Percentiles rank a stretch among this genome's conserved stretches.
phyloP scores from a whole-genome alignment of 768 basidiomycete genomes.

The Nidularia sp. region DNA sequence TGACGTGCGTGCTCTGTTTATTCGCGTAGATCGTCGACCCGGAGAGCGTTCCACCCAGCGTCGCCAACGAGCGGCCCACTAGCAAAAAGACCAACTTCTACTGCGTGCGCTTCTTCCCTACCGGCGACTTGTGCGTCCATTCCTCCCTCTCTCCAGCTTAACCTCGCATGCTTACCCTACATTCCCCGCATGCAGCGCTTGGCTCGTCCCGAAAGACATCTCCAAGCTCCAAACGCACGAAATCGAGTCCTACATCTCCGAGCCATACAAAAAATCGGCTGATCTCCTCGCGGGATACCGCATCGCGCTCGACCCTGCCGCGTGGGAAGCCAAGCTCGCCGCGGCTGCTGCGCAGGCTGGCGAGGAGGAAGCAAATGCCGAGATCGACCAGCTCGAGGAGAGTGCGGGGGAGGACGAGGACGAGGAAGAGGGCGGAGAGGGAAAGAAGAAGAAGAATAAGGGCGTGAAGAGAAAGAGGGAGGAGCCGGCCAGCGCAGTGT shows the following conservation, averaged over 20 bases:
- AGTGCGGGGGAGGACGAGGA: constrained; percentile 45
- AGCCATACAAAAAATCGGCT: constrained; percentile 70
- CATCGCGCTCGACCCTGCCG: constrained; percentile 58
- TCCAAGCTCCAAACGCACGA: constrained; percentile 72
- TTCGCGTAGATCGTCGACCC: constrained; percentile 76
- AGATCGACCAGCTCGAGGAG: constrained; percentile 62
- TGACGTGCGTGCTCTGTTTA: background rate
- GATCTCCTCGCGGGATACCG: constrained; percentile 77
- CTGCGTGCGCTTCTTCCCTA: constrained; percentile 83
- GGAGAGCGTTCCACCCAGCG: constrained; percentile 52
- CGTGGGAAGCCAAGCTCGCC: constrained; percentile 43
- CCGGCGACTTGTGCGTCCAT: constrained; percentile 92
- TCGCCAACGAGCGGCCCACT: constrained; percentile 67
- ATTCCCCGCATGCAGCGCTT: constrained; percentile 51
- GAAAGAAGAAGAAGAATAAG: constrained; percentile 31
- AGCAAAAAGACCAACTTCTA: constrained; percentile 71
- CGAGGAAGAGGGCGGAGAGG: constrained; percentile 30
- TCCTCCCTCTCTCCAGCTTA: constrained; percentile 2
- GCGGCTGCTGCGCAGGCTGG: constrained; percentile 26
- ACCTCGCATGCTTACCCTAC: background rate
- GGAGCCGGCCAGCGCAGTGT: constrained; percentile 32
- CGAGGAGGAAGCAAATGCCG: constrained; percentile 51
- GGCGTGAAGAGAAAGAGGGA: constrained; percentile 57
- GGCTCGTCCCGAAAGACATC: constrained; percentile 81
- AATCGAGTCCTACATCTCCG: constrained; percentile 79